A percentile compares a stretch with the other conserved stretches of the same genome.
These are phyloP conservation scores for Leucosporidium yakuticum DNA, from an alignment of 768 basidiomycete species.

Conservation along the genomic window DNA sequence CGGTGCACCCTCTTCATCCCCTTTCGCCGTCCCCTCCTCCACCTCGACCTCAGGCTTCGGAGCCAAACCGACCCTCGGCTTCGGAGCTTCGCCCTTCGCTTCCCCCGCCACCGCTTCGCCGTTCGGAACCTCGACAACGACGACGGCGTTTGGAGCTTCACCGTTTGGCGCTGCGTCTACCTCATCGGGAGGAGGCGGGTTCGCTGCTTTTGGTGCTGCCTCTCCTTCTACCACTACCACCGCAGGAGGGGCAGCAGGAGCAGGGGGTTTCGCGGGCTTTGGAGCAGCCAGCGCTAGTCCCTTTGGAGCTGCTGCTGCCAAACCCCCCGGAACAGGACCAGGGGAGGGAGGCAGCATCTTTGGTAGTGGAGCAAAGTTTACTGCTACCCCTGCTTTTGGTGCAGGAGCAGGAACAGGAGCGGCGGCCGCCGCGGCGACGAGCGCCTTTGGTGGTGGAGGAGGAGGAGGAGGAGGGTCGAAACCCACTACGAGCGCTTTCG, in stretches of 20 bases:
- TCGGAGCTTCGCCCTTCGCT: slow-evolving; percentile 7
- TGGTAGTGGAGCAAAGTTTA: background rate
- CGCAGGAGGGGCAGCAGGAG: background rate
- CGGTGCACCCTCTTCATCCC: background rate
- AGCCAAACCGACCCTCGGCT: background rate
- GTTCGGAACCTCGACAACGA: too few relatives aligned
- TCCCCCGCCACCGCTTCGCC: background rate
- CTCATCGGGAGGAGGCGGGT: slow-evolving; percentile 2
- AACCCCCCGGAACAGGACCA: too few relatives aligned
- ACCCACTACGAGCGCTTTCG: too few relatives aligned
- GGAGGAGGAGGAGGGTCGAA: too few relatives aligned
- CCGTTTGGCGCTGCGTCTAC: slow-evolving; percentile 12
- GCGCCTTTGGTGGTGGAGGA: too few relatives aligned
- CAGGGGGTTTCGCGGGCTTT: slow-evolving; percentile 7
- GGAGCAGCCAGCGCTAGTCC: slow-evolving; percentile 8
- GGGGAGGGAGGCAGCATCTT: background rate
- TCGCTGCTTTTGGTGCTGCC: slow-evolving; percentile 17
- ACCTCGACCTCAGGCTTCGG: slow-evolving; percentile 2
- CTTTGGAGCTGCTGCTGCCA: slow-evolving; percentile 2
- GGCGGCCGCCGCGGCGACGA: too few relatives aligned
- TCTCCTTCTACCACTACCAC: background rate
- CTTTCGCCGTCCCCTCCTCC: slow-evolving; percentile 14
- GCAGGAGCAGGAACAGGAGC: too few relatives aligned
- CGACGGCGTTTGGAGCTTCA: slow-evolving; percentile 5
- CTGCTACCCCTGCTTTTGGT: background rate